These are phyloP conservation scores for Ogataea zsoltii DNA, from an alignment of 805 yeast genomes.

Conservation along the genomic window DNA sequence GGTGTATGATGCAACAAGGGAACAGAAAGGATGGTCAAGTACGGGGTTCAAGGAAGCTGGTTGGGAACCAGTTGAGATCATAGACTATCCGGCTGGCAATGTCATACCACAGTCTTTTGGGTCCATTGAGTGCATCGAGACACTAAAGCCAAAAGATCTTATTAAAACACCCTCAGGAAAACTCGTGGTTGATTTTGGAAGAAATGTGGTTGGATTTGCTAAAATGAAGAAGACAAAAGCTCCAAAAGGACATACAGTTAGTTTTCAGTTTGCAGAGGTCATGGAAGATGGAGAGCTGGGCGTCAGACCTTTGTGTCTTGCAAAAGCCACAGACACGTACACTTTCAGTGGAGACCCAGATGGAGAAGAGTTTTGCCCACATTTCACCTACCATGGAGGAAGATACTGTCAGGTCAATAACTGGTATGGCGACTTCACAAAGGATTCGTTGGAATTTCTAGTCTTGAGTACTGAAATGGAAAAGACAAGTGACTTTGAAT, in stretches of 20 bases:
- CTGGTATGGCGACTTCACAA: constrained; percentile 18
- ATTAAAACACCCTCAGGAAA: constrained; percentile 23
- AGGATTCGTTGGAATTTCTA: constrained; percentile 17
- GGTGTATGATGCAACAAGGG: constrained; percentile 24
- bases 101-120: constrained; percentile 19
- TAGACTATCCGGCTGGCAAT: constrained; percentile 1
- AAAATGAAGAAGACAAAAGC: constrained; percentile 17
- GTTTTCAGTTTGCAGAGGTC: constrained; percentile 26
- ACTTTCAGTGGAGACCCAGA: constrained; percentile 19
- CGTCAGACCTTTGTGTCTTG: constrained; percentile 24
- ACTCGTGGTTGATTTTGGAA: constrained; percentile 29
- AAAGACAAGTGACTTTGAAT: constrained; percentile 21
- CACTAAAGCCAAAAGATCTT: constrained; percentile 16
- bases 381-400: constrained; percentile 29
- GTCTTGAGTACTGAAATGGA: constrained; percentile 23
- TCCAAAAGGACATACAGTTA: constrained; percentile 19
- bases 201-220: constrained; percentile 26
- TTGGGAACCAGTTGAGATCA: constrained; percentile 12
- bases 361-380: constrained; percentile 24
- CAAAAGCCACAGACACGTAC: constrained; percentile 23
- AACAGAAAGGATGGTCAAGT: constrained; percentile 19
- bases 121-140: constrained; percentile 14
- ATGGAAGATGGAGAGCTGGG: constrained; percentile 29
- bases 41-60: constrained; percentile 5
- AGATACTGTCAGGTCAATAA: constrained; percentile 25